Base-by-base conservation (phyloP, 352 stramenopile species). In the Globisporangium abappressorium region DNA sequence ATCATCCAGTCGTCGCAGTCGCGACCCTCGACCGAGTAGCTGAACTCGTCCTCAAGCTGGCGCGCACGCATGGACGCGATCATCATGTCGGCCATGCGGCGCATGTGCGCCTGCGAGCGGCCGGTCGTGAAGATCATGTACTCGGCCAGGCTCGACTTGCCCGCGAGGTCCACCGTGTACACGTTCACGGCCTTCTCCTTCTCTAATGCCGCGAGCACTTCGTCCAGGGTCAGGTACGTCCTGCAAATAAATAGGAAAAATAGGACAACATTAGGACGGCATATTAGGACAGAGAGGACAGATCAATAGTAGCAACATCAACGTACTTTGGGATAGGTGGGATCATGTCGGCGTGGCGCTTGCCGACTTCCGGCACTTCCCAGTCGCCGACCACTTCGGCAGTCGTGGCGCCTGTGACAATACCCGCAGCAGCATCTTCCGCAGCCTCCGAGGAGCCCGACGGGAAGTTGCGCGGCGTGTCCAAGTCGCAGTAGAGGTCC, bases 1-100 rank as follows among this genome's bases (percentile, higher is more conserved):
- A 97, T 96, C 89, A 97, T 97, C 90, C 90, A 97, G 80, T 97
- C 90, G 70, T 97, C 90, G 58, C 86, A 94, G 67, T 97, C 87
- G 51, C 90, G 87, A 12, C 90, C 90, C 78, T 97, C 90, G 41
- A 95, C 90, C 22, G 65, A 66, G 69, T 94, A 94, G 60, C 89
- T 82, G 60, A 94, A 93, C 26, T 93, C 82, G 66, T 94, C 84
- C 14, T 82, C 66, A 15, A 93, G 57, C 2, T 82, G 51, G 9
- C 89, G 69, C 18, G 75, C 85, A 63, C 90, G 91, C 80, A 97
- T 87, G 6, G 90, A 94, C 56, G 87, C 78, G 59, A 97, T 94
- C 56, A 97, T 72, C 75, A 95, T 81, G 66, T 97, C 89, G 12
- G 90, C 89, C 78, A 97, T 92, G 24, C 90, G 87, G 30, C 87